Conservation (phyloP, 805 yeast genomes). For the Yamadazyma scolyti region DNA sequence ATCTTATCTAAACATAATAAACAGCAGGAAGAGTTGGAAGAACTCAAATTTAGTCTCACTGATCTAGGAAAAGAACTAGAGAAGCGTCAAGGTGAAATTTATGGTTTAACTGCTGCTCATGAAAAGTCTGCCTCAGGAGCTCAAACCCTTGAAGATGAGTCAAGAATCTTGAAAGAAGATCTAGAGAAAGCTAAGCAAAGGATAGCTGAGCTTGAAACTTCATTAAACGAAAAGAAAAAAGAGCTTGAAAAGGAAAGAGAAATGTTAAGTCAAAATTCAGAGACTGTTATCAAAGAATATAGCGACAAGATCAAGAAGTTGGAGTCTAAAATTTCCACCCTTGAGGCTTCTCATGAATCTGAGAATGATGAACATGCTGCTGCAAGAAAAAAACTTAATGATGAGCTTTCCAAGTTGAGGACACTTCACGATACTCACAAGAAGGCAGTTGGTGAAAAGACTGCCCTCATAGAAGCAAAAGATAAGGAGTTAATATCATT, state of each 20-base stretch:
- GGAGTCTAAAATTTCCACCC: conserved; percentile 28
- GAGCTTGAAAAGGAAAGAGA: conserved; percentile 52
- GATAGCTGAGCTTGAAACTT: neutral
- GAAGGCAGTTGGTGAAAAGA: neutral
- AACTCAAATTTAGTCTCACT: no score
- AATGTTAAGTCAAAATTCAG: conserved; percentile 46
- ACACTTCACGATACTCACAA: no score
- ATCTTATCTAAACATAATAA: no score
- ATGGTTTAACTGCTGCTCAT: neutral
- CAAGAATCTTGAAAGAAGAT: neutral
- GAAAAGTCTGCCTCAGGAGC: neutral
- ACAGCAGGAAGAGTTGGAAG: no score
- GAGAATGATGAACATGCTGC: conserved; percentile 2
- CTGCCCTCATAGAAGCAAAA: neutral
- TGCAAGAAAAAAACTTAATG: conserved; percentile 1
- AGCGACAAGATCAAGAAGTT: conserved; percentile 41
- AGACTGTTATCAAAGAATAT: conserved; percentile 46
- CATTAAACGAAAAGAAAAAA: conserved; percentile 29
- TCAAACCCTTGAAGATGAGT: neutral
- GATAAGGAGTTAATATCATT: conserved; percentile 5
- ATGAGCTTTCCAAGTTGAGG: no score
- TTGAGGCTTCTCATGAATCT: conserved; percentile 12
- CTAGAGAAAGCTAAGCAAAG: no score
- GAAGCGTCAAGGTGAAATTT: neutral
- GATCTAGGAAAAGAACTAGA: neutral